phyloP scores from a whole-genome alignment of 2,329 filamentous ascomycete genomes.

The Diplocarpon mali region DNA sequence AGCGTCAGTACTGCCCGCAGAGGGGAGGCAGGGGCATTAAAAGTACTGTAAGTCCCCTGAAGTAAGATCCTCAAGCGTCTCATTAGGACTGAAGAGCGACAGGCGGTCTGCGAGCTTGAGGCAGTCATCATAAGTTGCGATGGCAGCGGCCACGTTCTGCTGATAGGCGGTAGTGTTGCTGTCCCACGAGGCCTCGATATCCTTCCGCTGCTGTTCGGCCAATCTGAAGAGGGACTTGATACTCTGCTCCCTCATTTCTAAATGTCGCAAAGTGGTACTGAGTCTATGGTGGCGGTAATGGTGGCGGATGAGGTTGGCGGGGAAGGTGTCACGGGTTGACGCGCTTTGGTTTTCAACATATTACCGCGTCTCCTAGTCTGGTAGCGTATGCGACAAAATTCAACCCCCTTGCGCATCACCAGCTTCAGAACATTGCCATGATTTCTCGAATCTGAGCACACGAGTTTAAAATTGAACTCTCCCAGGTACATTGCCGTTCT shows the following conservation, averaged over 20 bases:
- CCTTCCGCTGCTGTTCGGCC: slow-evolving; percentile 43
- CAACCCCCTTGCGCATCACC: neutral
- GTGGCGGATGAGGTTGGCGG: neutral
- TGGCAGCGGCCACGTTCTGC: slow-evolving; percentile 53
- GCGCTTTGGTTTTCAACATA: too few species aligned
- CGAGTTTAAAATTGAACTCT: neutral
- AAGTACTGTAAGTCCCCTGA: slow-evolving; percentile 70
- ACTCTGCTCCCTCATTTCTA: slow-evolving; percentile 30
- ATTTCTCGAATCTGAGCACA: neutral
- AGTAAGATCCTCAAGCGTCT: slow-evolving; percentile 74
- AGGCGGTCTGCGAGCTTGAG: slow-evolving; percentile 56
- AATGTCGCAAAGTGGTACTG: slow-evolving; percentile 16
- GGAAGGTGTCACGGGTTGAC: too few species aligned
- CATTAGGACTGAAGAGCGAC: slow-evolving; percentile 83
- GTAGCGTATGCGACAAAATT: too few species aligned
- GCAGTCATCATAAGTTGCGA: slow-evolving; percentile 64
- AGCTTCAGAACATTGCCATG: neutral
- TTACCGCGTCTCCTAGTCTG: too few species aligned
- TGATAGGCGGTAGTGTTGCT: slow-evolving; percentile 55
- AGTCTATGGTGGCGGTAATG: neutral
- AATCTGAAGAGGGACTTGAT: slow-evolving; percentile 42
- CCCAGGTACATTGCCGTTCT: neutral
- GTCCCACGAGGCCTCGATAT: slow-evolving; percentile 52
- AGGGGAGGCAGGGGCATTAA: neutral
- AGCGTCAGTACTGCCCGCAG: slow-evolving; percentile 15